Percentiles rank a stretch among this genome's conserved stretches.
Evolutionary conservation across 163 green algal species (phyloP).

Genomic region (Scenedesmus sp.): DNA sequence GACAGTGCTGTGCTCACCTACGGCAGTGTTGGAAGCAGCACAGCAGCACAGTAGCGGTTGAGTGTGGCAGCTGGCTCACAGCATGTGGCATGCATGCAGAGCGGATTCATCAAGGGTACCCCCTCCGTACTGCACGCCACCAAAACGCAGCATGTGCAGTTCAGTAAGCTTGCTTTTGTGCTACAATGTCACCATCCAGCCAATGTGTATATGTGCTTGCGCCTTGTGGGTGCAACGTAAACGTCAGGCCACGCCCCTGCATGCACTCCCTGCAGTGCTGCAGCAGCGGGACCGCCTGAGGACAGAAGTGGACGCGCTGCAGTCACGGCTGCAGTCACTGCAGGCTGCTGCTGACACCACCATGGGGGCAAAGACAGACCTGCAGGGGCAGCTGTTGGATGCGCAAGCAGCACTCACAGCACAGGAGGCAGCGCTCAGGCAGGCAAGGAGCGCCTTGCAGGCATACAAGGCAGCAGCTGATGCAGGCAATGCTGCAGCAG

Average conservation of each 20-base stretch:
- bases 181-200: neutral
- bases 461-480: neutral
- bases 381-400: constrained; percentile 1
- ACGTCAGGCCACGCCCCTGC: neutral
- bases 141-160: neutral
- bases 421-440: neutral
- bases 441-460: neutral
- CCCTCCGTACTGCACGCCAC: no score
- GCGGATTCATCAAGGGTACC: no score
- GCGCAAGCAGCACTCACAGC: neutral
- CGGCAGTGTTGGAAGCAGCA: no score
- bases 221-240: no score
- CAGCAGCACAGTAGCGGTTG: neutral
- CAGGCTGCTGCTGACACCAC: constrained; percentile 15
- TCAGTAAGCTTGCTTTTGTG: neutral
- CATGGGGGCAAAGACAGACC: neutral
- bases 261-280: neutral
- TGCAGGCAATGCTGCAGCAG: neutral
- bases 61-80: no score
- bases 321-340: constrained; percentile 29
- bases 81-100: no score
- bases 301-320: constrained; percentile 27
- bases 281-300: constrained; percentile 44
- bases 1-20: no score
- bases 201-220: no score